Conservation (phyloP, 106 monocot species). For the Ottelia alismoides region DNA sequence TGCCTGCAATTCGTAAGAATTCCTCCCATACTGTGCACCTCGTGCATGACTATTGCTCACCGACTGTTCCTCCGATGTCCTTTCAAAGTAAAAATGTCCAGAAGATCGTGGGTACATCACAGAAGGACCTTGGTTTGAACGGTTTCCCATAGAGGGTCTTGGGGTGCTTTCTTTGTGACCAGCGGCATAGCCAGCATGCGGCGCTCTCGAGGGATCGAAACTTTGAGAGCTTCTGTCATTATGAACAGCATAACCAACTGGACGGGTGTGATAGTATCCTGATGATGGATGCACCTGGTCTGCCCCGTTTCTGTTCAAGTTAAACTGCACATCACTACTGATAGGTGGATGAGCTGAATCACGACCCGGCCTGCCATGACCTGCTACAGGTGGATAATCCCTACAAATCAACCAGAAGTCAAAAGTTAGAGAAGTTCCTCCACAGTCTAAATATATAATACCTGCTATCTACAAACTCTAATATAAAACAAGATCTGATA, state of each 20-base stretch:
- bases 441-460: no score
- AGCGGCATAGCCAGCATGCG: conserved; percentile 12
- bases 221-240: conserved; percentile 23
- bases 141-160: conserved; percentile 3
- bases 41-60: conserved; percentile 6
- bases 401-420: no score
- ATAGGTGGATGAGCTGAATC: no score
- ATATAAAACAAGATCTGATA: no score
- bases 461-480: no score
- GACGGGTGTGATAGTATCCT: not conserved
- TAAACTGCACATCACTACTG: no score
- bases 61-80: conserved; percentile 10
- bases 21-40: conserved; percentile 5
- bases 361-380: no score
- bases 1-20: conserved; percentile 7
- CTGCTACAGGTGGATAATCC: no score
- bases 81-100: conserved; percentile 11
- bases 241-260: conserved; percentile 1
- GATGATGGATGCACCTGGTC: conserved; percentile 5
- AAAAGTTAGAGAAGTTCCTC: no score
- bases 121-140: conserved; percentile 2
- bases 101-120: conserved; percentile 17
- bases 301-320: no score
- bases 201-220: conserved; percentile 1
- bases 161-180: conserved; percentile 3